phyloP scores from a whole-genome alignment of 2,329 filamentous ascomycete species.

The Aspergillus sp. region DNA sequence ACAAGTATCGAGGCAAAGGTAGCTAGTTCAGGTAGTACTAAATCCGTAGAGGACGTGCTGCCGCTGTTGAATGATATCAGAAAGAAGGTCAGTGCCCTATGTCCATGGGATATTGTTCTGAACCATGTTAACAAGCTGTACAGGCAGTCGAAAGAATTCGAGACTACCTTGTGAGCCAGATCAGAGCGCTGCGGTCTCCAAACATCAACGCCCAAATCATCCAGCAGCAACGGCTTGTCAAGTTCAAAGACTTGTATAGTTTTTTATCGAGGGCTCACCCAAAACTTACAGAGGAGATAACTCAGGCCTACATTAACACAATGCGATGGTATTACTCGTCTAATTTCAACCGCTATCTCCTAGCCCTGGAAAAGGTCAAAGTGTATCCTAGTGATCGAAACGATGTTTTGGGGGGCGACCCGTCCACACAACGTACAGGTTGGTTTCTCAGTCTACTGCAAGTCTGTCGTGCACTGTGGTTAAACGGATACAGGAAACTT shows the following conservation, averaged over 20 bases:
- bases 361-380: constrained; percentile 77
- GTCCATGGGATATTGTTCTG: neutral
- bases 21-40: constrained; percentile 59
- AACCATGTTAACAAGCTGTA: constrained; percentile 5
- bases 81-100: constrained; percentile 56
- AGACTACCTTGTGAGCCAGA: constrained; percentile 89
- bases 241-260: constrained; percentile 79
- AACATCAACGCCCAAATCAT: constrained; percentile 97
- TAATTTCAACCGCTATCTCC: constrained; percentile 83
- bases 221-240: constrained; percentile 85
- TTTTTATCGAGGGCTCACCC: constrained; percentile 81
- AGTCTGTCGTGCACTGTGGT: constrained; percentile 4
- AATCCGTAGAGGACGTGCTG: constrained; percentile 76
- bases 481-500: constrained; percentile 24
- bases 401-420: constrained; percentile 77
- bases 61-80: constrained; percentile 80
- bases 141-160: constrained; percentile 88
- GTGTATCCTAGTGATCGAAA: constrained; percentile 77
- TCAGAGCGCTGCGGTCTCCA: constrained; percentile 87
- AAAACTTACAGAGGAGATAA: constrained; percentile 82
- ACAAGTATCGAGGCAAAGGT: constrained; percentile 65
- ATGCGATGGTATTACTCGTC: constrained; percentile 98
- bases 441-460: constrained; percentile 12
- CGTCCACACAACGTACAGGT: constrained; percentile 59
- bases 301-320: constrained; percentile 91